These are phyloP conservation scores for Sporothrix dimorphospora DNA, from an alignment of 2,329 filamentous ascomycete genomes.

Conservation along the genomic window DNA sequence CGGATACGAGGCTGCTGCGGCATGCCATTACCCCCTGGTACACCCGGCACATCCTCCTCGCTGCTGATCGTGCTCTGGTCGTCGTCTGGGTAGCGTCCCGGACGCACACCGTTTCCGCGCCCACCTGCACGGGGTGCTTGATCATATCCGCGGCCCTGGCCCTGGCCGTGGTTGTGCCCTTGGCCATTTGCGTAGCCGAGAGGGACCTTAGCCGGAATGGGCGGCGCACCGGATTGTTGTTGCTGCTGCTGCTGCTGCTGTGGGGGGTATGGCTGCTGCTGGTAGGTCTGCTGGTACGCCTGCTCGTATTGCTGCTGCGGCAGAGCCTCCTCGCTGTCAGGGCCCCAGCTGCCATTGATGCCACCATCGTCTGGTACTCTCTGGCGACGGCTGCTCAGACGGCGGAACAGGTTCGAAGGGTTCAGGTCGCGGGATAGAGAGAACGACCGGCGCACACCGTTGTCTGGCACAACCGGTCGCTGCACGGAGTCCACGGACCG, in stretches of 20 bases:
- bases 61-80: conserved; percentile 37
- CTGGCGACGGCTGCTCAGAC: conserved; percentile 47
- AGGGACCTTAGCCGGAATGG: conserved; percentile 20
- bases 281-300: conserved; percentile 2
- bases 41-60: conserved; percentile 34
- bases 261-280: conserved; percentile 25
- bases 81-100: conserved; percentile 32
- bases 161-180: conserved; percentile 2
- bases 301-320: conserved; percentile 9
- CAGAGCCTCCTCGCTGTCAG: conserved; percentile 46
- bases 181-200: not conserved
- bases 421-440: conserved; percentile 58
- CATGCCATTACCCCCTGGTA: not conserved
- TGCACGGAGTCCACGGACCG: conserved; percentile 45
- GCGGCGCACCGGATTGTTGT: conserved; percentile 10
- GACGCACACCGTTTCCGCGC: not conserved
- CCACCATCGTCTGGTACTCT: conserved; percentile 53
- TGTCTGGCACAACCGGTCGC: conserved; percentile 23
- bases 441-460: conserved; percentile 48
- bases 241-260: conserved; percentile 13
- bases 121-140: not conserved
- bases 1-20: conserved; percentile 25
- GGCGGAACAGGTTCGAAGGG: conserved; percentile 38
- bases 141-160: not conserved
- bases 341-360: conserved; percentile 59